phyloP scores from a whole-genome alignment of 2,329 filamentous ascomycete species.

The Stagonosporopsis tanaceti region DNA sequence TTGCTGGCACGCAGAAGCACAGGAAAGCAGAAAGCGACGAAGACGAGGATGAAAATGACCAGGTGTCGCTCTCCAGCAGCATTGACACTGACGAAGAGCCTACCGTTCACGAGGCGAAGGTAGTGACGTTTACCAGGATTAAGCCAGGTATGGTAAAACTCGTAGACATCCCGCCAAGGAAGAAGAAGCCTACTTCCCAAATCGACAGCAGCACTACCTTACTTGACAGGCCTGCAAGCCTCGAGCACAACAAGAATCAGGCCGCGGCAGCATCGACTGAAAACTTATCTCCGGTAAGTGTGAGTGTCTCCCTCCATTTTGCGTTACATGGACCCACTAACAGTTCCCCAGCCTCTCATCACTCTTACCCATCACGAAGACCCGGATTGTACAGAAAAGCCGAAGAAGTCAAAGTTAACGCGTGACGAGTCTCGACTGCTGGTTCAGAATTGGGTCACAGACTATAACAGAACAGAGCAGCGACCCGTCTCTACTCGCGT shows the following conservation, averaged over 20 bases:
- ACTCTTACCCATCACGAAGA: conserved; percentile 5
- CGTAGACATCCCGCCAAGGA: conserved; percentile 29
- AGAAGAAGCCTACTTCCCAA: conserved; percentile 7
- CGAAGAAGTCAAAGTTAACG: conserved; percentile 21
- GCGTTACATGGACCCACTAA: neutral
- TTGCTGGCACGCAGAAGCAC: neutral
- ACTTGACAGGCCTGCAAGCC: neutral
- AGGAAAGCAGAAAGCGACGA: neutral
- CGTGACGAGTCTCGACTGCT: conserved; percentile 22
- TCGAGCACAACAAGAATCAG: neutral
- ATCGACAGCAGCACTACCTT: neutral
- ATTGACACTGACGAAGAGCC: conserved; percentile 34
- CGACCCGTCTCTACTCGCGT: conserved; percentile 26
- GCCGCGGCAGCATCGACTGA: neutral
- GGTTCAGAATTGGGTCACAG: conserved; percentile 29
- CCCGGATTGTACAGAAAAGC: conserved; percentile 4
- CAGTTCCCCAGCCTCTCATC: neutral
- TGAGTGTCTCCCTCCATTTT: neutral
- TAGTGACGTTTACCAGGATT: conserved; percentile 21
- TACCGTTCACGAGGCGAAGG: conserved; percentile 23
- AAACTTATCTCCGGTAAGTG: conserved; percentile 5
- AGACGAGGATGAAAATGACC: conserved; percentile 20
- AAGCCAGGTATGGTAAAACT: conserved; percentile 31
- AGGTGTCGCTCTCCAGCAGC: conserved; percentile 24
- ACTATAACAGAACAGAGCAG: conserved; percentile 26